Evolutionary conservation across 2,329 filamentous ascomycete genomes (phyloP).

Genomic region (Botrytis tulipae): DNA sequence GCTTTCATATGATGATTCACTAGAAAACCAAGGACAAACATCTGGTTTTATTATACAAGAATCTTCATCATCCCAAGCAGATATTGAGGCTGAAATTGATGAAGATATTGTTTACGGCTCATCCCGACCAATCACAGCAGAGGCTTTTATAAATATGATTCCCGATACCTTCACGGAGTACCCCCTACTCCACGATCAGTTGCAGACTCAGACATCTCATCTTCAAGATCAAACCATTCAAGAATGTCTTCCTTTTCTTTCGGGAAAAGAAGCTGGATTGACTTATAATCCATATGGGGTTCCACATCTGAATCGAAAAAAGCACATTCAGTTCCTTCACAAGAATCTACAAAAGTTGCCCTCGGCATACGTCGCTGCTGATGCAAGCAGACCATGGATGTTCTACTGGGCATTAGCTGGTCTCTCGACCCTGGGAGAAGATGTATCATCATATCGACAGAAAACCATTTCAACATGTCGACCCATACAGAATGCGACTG

Average conservation of each 20-base stretch:
- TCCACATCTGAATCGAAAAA: constrained; percentile 66
- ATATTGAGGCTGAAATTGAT: constrained; percentile 22
- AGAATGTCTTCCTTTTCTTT: constrained; percentile 67
- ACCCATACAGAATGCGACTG: constrained; percentile 76
- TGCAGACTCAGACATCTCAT: constrained; percentile 66
- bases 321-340: constrained; percentile 62
- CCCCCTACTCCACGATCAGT: constrained; percentile 63
- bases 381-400: constrained; percentile 90
- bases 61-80: constrained; percentile 14
- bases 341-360: constrained; percentile 62
- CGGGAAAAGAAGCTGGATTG: constrained; percentile 47
- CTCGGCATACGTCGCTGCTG: constrained; percentile 66
- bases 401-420: constrained; percentile 87
- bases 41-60: constrained; percentile 29
- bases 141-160: constrained; percentile 38
- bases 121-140: constrained; percentile 26
- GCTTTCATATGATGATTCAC: constrained; percentile 20
- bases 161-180: constrained; percentile 56
- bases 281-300: constrained; percentile 69
- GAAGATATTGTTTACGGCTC: constrained; percentile 15
- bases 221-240: constrained; percentile 68
- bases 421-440: constrained; percentile 73
- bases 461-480: constrained; percentile 71
- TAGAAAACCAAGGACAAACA: constrained; percentile 20
- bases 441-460: constrained; percentile 63